Base-by-base conservation (phyloP, 164 flowering plant genomes). In the Nymphaea colorata region DNA sequence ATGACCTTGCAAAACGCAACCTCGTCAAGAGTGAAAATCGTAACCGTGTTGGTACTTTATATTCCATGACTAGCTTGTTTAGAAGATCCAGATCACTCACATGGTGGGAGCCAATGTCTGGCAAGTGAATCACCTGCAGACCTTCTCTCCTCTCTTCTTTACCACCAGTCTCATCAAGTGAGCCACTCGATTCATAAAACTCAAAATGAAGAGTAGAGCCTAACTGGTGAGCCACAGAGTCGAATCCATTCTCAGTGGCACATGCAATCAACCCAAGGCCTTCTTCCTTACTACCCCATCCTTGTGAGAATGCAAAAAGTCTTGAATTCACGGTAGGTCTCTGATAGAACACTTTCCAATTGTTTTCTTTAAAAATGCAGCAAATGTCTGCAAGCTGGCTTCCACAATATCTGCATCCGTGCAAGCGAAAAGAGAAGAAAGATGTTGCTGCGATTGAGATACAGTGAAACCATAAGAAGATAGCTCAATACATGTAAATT, bases 271-370 rank as follows among this genome's bases (percentile, higher is more conserved):
- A 73, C 67, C 98, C 98, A 65, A 93, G 90, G 65, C 98, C 97
- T 80, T 87, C 96, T 68, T 89, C 98, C 71, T 91, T 93, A 36
- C 91, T 83, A 2, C 98, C 98, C 98, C 98, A 93, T 67, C 98
- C 98, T 81, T 91, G 98, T 51, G 94, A 86, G 81, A 93, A 84
- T 71, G 98, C 78, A 78, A 84, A 85, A 59, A 93, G 73, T 76
- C 85, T 86, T 41, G 91, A 84, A 76, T 75, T 85, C 71, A 91
- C 66, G 67, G 90, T 79, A 83, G 74, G 77, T 87, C 90, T 76
- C 86, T 76, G 59, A 85, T 86, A 16, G 82, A 69, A 79, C 81
- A 79, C 75, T 89, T 89, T 68, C 94, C 96, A 67, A 83, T 74
- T 59, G 91, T 74, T 72, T 88, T 93, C 83, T 89, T 93, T 80